Percentiles rank a stretch among this genome's conserved stretches.
Conservation (phyloP, 306 rosid genomes). For the Mimosa bimucronata region DNA sequence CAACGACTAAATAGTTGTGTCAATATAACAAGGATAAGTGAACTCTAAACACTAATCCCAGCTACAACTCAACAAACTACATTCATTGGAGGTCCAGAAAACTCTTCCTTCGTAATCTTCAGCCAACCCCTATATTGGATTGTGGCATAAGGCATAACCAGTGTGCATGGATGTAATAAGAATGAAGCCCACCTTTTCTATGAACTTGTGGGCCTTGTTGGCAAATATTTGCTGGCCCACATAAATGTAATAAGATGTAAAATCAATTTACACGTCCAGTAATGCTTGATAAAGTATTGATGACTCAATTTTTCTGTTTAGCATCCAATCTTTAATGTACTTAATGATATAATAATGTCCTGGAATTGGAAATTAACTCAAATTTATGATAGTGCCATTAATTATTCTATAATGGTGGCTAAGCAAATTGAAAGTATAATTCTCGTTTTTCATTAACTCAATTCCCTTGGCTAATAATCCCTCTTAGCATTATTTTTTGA, state of each 20-base stretch:
- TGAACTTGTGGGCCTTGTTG: not conserved
- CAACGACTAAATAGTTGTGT: constrained; percentile 1
- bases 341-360: constrained; percentile 38
- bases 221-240: not conserved
- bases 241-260: too few relatives aligned
- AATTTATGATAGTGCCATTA: constrained; percentile 31
- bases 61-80: constrained; percentile 62
- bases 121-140: constrained; percentile 69
- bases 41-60: constrained; percentile 59
- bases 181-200: too few relatives aligned
- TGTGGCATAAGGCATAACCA: constrained; percentile 61
- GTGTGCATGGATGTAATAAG: constrained; percentile 51
- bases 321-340: constrained; percentile 20
- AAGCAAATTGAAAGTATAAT: not conserved
- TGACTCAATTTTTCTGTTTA: not conserved
- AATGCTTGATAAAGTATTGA: not conserved
- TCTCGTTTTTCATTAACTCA: not conserved
- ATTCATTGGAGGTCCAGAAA: constrained; percentile 75
- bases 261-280: not conserved
- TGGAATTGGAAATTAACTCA: constrained; percentile 32
- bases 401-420: constrained; percentile 24
- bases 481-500: not conserved
- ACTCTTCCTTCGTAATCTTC: constrained; percentile 89
- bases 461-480: constrained; percentile 1
- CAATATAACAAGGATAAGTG: constrained; percentile 30